Base-by-base conservation (phyloP, 129 eudicot species). In the Arctium minus region DNA sequence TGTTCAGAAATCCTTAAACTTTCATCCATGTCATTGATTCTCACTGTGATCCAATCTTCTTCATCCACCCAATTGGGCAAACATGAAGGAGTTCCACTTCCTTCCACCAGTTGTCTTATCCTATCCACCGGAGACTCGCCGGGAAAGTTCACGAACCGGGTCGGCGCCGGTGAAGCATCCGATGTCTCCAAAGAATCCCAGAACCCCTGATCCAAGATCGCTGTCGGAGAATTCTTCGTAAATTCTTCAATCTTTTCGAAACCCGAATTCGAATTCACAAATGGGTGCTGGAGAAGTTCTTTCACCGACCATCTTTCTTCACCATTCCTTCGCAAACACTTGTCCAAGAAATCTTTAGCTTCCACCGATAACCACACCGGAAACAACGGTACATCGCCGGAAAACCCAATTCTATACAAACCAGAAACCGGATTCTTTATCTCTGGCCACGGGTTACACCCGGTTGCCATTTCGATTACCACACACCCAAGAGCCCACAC, bases 401-500 rank as follows among this genome's bases (percentile, higher is more conserved):
- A 90, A 68, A 74, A 87, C 72, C 89, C 97, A 36, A 93, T 85
- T 72, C 56, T 84, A 74, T 92, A 92, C 3, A 94, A 84, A 62
- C 87, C 96, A 2, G 97, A 86, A 0, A 88, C 87, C 11, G 97
- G 97, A 73, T 92, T 76, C 5, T 77, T 79, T 78, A 86, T 5
- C 79, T 86, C 92, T 32, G 97, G 93, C 97, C 98, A 94, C 17
- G 97, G 94, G 70, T 78, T 75, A 13, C 65, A 56, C 17, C 97
- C 97, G 0, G 97, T 88, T 4, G 94, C 97, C 96, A 94, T 92
- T 75, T 94, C 96, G 11, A 94, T 81, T 3, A 94, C 75, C 2
- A 85, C 85, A 80, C 98, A 94, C 33, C 98, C 98, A 72, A 94
- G 48, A n/a, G 96, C 90, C 98, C 98, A 94, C 6, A 94, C 82